phyloP scores from a whole-genome alignment of 257 asterid species.

The Rubia yunnanensis region DNA sequence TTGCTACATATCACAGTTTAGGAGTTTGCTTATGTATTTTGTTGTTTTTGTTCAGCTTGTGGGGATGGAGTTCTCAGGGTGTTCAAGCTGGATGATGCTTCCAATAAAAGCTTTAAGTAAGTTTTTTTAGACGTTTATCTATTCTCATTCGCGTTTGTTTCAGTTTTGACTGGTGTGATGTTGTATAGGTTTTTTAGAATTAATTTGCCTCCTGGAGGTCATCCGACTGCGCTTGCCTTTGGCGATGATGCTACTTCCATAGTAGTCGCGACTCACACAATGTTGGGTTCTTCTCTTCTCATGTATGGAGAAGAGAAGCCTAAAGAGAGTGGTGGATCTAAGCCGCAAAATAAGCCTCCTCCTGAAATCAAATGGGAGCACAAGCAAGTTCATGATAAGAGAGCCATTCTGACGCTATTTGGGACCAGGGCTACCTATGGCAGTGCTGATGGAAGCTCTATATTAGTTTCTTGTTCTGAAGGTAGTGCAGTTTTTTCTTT shows the following conservation, averaged over 20 bases:
- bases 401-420: slow-evolving; percentile 53
- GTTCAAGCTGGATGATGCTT: slow-evolving; percentile 86
- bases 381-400: slow-evolving; percentile 77
- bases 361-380: slow-evolving; percentile 93
- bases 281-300: slow-evolving; percentile 73
- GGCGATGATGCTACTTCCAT: slow-evolving; percentile 74
- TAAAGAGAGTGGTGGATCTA: slow-evolving; percentile 42
- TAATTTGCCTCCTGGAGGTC: slow-evolving; percentile 82
- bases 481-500: slow-evolving; percentile 33
- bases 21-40: background rate
- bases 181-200: slow-evolving; percentile 76
- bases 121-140: slow-evolving; percentile 10
- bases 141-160: background rate
- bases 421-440: slow-evolving; percentile 87
- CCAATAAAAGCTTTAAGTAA: slow-evolving; percentile 97
- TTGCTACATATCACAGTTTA: background rate
- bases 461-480: slow-evolving; percentile 84
- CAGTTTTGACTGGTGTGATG: slow-evolving; percentile 5
- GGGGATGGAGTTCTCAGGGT: slow-evolving; percentile 85
- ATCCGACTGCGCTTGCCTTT: slow-evolving; percentile 71
- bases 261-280: slow-evolving; percentile 66
- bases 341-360: slow-evolving; percentile 72
- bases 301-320: slow-evolving; percentile 88
- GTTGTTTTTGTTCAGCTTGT: slow-evolving; percentile 57
- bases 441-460: slow-evolving; percentile 77